Evolutionary conservation across 495 filamentous ascomycete genomes (phyloP), one percentile per base, ranked within the genome.

Genomic region (Annulohypoxylon nitens): DNA sequence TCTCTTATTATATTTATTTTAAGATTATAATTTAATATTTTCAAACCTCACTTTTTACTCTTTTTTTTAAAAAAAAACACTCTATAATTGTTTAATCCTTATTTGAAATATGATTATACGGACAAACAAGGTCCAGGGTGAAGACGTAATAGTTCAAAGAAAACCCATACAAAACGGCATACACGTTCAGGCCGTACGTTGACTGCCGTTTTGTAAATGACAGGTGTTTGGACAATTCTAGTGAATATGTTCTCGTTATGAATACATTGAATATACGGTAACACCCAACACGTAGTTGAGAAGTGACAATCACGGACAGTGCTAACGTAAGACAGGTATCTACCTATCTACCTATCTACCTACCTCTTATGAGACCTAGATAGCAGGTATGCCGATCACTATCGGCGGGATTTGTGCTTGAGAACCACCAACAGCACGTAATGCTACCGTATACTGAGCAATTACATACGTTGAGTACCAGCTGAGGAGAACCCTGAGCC

Each of bases 401-500:
- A 20, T 53, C 48, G 12, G 33, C 0, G 11, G 16, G 25, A 23
- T 12, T 34, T 51, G 39, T 11, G 39, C 34, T 16, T 37, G 26
- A 25, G 18, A 37, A 63, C 14, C 57, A 26, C 20, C 20, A 23
- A 23, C 20, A 23, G 20, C 20, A 23, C 36, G 36, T 47, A 58
- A 47, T 45, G 18, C 14, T 54, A 61, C 47, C 36, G 45, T 39
- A 23, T 37, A 14, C 50, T 48, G 50, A 51, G 66, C 25, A 23
- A 48, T 20, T 6, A 16, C 48, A 30, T n/a, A 12, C 34, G 41
- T 20, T 11, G 43, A 16, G 34, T 20, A 25, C 14, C 20, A 14
- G 36, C 39, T 51, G 53, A 66, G 36, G 26, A 11, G 9, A 47
- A 48, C 8, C 60, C 61, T 23, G 18, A 59, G 51, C 61, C 67